Evolutionary conservation across 148 eudicot genomes (phyloP).

Genomic region (Arbutus unedo): DNA sequence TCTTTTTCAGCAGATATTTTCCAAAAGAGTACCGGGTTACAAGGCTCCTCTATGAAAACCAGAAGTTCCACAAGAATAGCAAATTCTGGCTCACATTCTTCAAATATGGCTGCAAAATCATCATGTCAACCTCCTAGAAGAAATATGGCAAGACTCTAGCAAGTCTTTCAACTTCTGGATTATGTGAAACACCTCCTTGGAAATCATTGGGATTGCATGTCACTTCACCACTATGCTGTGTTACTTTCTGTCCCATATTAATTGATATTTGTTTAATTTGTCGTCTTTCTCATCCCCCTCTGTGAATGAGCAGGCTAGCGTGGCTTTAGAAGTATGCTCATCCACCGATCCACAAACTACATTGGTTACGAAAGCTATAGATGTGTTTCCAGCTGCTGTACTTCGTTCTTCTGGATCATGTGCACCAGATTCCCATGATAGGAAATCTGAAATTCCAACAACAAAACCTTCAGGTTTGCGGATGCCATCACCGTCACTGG

Average conservation of each 20-base stretch:
- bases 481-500: constrained; percentile 93
- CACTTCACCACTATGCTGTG: neutral
- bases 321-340: constrained; percentile 22
- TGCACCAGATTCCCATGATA: constrained; percentile 27
- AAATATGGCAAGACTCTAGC: constrained; percentile 44
- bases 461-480: constrained; percentile 79
- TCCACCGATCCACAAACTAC: constrained; percentile 26
- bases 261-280: neutral
- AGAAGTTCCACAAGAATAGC: constrained; percentile 30
- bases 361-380: constrained; percentile 22
- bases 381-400: constrained; percentile 28
- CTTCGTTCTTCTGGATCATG: constrained; percentile 22
- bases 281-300: constrained; percentile 4
- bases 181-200: neutral
- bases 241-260: neutral
- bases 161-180: neutral
- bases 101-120: constrained; percentile 33
- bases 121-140: constrained; percentile 31
- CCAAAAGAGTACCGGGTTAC: constrained; percentile 35
- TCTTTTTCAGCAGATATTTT: constrained; percentile 30
- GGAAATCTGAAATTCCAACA: constrained; percentile 31
- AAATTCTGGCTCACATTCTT: constrained; percentile 29
- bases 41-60: constrained; percentile 30
- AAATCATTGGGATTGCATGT: neutral
- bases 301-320: constrained; percentile 29